These are phyloP conservation scores for Gastrolobium bilobum DNA, from an alignment of 306 rosid species.

Conservation along the genomic window DNA sequence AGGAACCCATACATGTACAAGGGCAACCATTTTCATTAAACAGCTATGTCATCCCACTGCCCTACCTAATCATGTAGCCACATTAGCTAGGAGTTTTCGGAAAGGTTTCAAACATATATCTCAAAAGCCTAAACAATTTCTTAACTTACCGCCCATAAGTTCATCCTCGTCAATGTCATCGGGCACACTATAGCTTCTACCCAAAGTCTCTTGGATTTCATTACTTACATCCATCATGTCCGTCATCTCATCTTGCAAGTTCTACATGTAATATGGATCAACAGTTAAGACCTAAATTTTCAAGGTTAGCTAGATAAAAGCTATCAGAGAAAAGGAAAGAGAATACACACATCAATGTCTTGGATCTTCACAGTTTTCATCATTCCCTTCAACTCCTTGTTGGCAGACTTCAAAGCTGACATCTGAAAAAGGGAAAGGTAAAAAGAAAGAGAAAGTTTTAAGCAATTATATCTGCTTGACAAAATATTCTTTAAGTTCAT, in stretches of 20 bases:
- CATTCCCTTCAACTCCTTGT: slow-evolving; percentile 98
- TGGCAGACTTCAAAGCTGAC: slow-evolving; percentile 95
- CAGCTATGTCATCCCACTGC: slow-evolving; percentile 5
- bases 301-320: slow-evolving; percentile 39
- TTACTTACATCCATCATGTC: slow-evolving; percentile 98
- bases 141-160: slow-evolving; percentile 92
- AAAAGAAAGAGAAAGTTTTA: slow-evolving; percentile 27
- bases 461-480: background rate
- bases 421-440: slow-evolving; percentile 60
- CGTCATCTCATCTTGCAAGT: slow-evolving; percentile 98
- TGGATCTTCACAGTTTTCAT: slow-evolving; percentile 99
- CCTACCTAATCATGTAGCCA: slow-evolving; percentile 12
- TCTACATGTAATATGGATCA: slow-evolving; percentile 57
- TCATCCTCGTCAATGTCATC: slow-evolving; percentile 98
- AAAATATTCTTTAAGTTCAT: slow-evolving; percentile 43
- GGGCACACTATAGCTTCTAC: slow-evolving; percentile 97
- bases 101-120: slow-evolving; percentile 33
- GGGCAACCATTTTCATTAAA: slow-evolving; percentile 11
- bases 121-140: slow-evolving; percentile 28
- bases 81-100: slow-evolving; percentile 20
- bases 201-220: slow-evolving; percentile 93
- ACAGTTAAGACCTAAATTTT: slow-evolving; percentile 39
- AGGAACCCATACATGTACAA: slow-evolving; percentile 6
- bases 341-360: slow-evolving; percentile 82
- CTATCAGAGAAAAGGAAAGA: slow-evolving; percentile 38